Conservation (phyloP, 2,329 filamentous ascomycete genomes). For the Ophiosphaerella korrae region DNA sequence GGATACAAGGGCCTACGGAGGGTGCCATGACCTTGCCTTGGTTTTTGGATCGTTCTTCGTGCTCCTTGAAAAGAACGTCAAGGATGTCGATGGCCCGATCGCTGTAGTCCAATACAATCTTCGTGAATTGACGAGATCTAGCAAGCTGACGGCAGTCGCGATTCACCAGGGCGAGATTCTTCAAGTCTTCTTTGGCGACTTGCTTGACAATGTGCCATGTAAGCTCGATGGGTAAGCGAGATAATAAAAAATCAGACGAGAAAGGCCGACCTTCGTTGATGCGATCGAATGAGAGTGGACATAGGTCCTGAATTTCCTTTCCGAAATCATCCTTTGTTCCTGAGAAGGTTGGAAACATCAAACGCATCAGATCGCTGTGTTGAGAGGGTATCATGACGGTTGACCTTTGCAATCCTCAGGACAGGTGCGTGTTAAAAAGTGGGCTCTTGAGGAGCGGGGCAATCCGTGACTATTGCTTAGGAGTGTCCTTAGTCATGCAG, state of each 20-base stretch:
- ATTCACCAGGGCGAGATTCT: conserved; percentile 3
- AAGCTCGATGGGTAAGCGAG: conserved; percentile 1
- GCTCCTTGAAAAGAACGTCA: background rate
- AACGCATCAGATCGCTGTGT: background rate
- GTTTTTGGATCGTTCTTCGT: background rate
- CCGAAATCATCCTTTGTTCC: background rate
- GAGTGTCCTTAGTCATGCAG: too few species aligned
- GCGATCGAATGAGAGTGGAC: conserved; percentile 4
- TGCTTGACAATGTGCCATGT: background rate
- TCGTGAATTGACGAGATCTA: conserved; percentile 7
- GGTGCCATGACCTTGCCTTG: background rate
- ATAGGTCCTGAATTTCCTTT: background rate
- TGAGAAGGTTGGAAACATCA: background rate
- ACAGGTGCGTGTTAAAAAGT: too few species aligned
- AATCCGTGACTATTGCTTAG: too few species aligned
- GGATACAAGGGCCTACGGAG: conserved; percentile 2
- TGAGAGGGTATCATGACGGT: too few species aligned
- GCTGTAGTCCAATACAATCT: background rate
- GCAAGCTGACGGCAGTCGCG: conserved; percentile 8
- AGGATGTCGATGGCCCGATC: background rate
- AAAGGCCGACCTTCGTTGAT: conserved; percentile 7
- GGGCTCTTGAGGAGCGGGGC: too few species aligned
- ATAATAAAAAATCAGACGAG: background rate
- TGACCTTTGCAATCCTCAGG: too few species aligned
- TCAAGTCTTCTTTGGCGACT: background rate